Conservation (phyloP, 441 rosid species). For the Jatropha podagrica region DNA sequence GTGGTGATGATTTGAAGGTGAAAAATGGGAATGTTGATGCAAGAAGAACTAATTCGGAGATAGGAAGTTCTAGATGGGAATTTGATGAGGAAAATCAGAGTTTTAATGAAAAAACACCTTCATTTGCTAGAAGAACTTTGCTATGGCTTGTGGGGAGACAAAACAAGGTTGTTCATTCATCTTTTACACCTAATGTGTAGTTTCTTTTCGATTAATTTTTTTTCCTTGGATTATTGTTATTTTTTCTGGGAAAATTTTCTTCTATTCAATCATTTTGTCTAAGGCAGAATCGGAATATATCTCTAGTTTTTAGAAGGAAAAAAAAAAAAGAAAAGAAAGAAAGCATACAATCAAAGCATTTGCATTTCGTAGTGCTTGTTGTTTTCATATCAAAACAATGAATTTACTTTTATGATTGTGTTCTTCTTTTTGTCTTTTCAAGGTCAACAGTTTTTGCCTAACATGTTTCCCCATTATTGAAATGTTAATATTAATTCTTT, state of each 20-base stretch:
- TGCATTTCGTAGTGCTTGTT: neutral
- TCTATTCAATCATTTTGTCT: conserved; percentile 21
- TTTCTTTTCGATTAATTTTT: conserved; percentile 8
- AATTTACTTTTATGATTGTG: conserved; percentile 5
- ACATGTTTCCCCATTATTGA: neutral
- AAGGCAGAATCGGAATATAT: conserved; percentile 33
- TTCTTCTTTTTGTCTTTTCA: conserved; percentile 11
- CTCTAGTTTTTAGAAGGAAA: conserved; percentile 18
- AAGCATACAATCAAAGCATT: conserved; percentile 22
- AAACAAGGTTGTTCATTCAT: conserved; percentile 87
- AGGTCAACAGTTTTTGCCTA: neutral
- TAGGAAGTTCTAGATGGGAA: conserved; percentile 36
- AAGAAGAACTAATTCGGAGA: conserved; percentile 35
- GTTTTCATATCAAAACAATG: too few relatives aligned
- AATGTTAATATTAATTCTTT: neutral
- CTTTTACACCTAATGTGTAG: conserved; percentile 58
- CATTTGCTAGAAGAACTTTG: conserved; percentile 92
- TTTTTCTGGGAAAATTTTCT: conserved; percentile 25
- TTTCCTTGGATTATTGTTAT: conserved; percentile 31
- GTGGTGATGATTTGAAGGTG: conserved; percentile 29
- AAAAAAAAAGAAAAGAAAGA: conserved; percentile 14
- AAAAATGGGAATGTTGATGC: conserved; percentile 25
- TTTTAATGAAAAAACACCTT: conserved; percentile 60
- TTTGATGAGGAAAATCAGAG: conserved; percentile 59
- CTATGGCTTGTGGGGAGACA: conserved; percentile 86